phyloP scores from a whole-genome alignment of 495 filamentous ascomycete genomes.

The Neurospora sp. region DNA sequence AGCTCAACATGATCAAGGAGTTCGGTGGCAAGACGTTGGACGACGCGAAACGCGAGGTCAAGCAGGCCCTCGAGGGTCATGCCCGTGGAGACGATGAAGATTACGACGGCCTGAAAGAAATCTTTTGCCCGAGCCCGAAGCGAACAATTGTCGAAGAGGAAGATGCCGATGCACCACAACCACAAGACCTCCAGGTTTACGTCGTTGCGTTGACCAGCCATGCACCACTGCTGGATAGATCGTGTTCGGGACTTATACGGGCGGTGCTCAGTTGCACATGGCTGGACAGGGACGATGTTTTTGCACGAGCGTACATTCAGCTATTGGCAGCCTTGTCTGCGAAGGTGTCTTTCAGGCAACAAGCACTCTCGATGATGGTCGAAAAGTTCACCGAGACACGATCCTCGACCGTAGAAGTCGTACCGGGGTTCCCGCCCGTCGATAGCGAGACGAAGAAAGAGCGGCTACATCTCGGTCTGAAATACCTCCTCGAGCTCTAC shows the following conservation, averaged over 20 bases:
- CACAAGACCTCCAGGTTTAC: slow-evolving; percentile 55
- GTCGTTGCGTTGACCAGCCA: slow-evolving; percentile 68
- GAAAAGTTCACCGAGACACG: slow-evolving; percentile 52
- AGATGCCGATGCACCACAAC: slow-evolving; percentile 11
- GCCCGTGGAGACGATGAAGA: slow-evolving; percentile 55
- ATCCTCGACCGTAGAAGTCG: slow-evolving; percentile 35
- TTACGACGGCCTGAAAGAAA: slow-evolving; percentile 63
- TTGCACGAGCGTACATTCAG: slow-evolving; percentile 67
- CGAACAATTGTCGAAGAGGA: slow-evolving; percentile 19
- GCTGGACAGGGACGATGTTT: slow-evolving; percentile 74
- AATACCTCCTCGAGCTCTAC: slow-evolving; percentile 65
- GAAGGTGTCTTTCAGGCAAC: slow-evolving; percentile 48
- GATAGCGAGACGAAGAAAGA: slow-evolving; percentile 48
- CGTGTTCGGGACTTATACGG: slow-evolving; percentile 64
- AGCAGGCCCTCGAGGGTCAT: slow-evolving; percentile 59
- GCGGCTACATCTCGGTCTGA: slow-evolving; percentile 64
- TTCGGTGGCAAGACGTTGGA: slow-evolving; percentile 33
- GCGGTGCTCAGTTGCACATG: slow-evolving; percentile 67
- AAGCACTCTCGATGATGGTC: slow-evolving; percentile 69
- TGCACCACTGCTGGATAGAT: slow-evolving; percentile 56
- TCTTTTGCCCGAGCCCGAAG: slow-evolving; percentile 44
- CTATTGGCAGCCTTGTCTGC: slow-evolving; percentile 75
- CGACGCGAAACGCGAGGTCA: slow-evolving; percentile 63
- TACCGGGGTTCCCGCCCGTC: slow-evolving; percentile 52
- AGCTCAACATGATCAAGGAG: slow-evolving; percentile 55